phyloP scores from a whole-genome alignment of 352 stramenopile genomes.

The Phytophthora lateralis region DNA sequence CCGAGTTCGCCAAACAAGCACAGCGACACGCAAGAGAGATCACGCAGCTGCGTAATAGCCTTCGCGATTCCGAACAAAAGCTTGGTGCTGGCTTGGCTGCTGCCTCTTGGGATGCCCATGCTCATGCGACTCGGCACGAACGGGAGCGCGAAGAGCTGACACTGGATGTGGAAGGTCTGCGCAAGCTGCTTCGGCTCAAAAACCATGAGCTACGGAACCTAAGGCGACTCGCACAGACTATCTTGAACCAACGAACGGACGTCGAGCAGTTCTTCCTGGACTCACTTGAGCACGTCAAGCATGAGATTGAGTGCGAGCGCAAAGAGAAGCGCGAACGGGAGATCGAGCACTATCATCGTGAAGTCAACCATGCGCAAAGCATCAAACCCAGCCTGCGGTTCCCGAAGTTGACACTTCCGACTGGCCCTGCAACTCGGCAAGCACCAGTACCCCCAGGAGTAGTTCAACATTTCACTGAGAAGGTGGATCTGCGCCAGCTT shows the following conservation, averaged over 20 bases:
- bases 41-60: constrained; percentile 64
- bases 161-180: constrained; percentile 86
- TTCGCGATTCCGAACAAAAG: constrained; percentile 81
- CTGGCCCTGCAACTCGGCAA: constrained; percentile 8
- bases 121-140: constrained; percentile 48
- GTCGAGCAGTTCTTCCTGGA: constrained; percentile 94
- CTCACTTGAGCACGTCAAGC: constrained; percentile 89
- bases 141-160: constrained; percentile 83
- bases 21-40: constrained; percentile 81
- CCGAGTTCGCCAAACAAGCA: constrained; percentile 84
- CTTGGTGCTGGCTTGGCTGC: constrained; percentile 69
- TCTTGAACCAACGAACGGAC: constrained; percentile 92
- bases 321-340: constrained; percentile 52
- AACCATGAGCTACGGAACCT: constrained; percentile 94
- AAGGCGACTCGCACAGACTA: constrained; percentile 86
- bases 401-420: constrained; percentile 47
- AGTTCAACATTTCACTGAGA: constrained; percentile 55
- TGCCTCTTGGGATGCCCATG: constrained; percentile 71
- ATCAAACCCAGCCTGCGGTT: constrained; percentile 50
- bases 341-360: constrained; percentile 57
- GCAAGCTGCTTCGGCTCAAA: constrained; percentile 89
- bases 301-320: constrained; percentile 64
- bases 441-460: constrained; percentile 2
- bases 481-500: constrained; percentile 90
- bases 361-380: constrained; percentile 51